Base-by-base conservation (phyloP, 148 eudicot genomes). In the Rheum nobile region DNA sequence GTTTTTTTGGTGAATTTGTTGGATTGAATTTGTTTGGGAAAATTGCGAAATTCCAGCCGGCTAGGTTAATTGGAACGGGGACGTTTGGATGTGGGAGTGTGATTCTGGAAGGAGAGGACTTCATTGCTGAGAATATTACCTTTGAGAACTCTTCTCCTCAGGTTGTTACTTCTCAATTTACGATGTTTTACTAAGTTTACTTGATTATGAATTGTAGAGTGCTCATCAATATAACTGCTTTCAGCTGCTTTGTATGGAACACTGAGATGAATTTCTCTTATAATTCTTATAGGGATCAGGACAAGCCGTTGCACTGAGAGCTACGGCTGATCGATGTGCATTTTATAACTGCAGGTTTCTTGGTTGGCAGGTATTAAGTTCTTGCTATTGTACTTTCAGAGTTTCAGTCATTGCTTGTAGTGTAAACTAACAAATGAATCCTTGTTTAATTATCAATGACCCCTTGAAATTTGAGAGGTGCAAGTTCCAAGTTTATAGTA, bases 261-360 rank as follows among this genome's bases (percentile, higher is more conserved):
- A 34, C 16, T 65, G 22, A 34, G 10, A 65, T 34, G 32, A 12
- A 69, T 37, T 69, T 2, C 72, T 38, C 44, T 41, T 72, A 41
- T 13, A 24, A 16, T 65, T 55, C 22, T 37, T 47, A 19, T 72
- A 94, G 98, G 98, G 97, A 70, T 94, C 98, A 35, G 97, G 96
- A 14, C 98, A 94, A 76, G 98, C 98, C 14, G 98, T 91, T 82
- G 97, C 98, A 48, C 79, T 94, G 71, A 84, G 98, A 77, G 93
- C 88, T 71, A 91, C 98, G 0, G 93, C 96, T 13, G 98, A 94
- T 80, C 90, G 96, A 19, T 89, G 89, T 65, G 97, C 97, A 32
- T 94, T 91, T 61, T 94, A 94, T 50, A 89, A 91, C 74, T 94
- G 98, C 91, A 85, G 98, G 84, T 91, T 94, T 79, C 86, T 89